Base-by-base conservation (phyloP, 2,329 filamentous ascomycete genomes). In the Colletotrichum simmondsii region DNA sequence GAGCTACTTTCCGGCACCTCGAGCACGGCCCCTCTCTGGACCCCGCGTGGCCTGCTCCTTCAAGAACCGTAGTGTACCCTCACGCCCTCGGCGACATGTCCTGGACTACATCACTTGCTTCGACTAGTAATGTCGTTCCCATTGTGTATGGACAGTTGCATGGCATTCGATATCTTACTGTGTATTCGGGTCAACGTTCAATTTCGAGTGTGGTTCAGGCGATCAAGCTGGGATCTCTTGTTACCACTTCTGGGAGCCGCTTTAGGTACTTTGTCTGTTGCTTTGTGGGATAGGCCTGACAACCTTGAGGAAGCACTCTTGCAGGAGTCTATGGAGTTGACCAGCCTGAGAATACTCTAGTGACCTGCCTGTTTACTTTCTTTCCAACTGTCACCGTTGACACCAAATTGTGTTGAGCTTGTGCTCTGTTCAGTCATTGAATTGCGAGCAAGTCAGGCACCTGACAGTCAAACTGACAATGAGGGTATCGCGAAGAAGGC, bases 21-120 rank as follows among this genome's bases (percentile, higher is more conserved):
- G 42, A 63, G 35, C 52, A 68, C 59, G 66, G 60, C 57, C 42
- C 65, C 42, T 24, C 37, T 32, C 46, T 53, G 19, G 26, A 11
- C 46, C 46, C 49, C 49, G 61, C 61, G 61, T 32, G 37, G 35
- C 14, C 62, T 53, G 22, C 30, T 46, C 35, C n/a, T 35, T 57
- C 49, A 14, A 32, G 53, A 32, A 52, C 7, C 2, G 14, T 32
- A 32, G 30, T 32, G 30, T 11, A 37, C 35, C 60, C 26, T 57
- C 26, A 24, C 24, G 37, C 19, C 30, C 32, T 14, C 11, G 14
- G 32, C 24, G 49, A 35, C 26, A 64, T 49, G 12, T 28, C 63
- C 11, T 14, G 14, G 26, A 52, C 19, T n/a, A 26, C 49, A 49
- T 46, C 54, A 42, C 19, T 35, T 56, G 11, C n/a, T 10, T 52